A percentile compares a stretch with the other conserved stretches of the same genome.
Conservation (phyloP, 1,284 basidiomycete genomes). For the Sanghuangporus weigelae region DNA sequence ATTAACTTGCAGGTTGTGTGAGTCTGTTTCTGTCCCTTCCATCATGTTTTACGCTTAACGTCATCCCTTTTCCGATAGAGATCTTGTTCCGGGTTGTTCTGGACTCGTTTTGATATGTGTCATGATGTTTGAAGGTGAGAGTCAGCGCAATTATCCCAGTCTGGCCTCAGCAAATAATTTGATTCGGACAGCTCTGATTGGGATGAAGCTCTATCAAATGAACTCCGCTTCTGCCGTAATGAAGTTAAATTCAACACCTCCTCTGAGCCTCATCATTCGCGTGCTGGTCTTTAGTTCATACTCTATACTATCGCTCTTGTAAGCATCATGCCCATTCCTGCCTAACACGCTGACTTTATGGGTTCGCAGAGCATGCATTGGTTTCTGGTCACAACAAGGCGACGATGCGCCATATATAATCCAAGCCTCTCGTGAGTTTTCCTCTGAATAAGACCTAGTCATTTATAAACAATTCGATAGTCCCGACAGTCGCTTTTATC, state of each 20-base stretch:
- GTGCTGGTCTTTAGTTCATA: conserved; percentile 11
- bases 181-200: conserved; percentile 3
- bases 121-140: conserved; percentile 5
- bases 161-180: not conserved
- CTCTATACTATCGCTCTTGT: conserved; percentile 11
- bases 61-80: not conserved
- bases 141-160: not conserved
- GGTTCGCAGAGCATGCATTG: conserved; percentile 11
- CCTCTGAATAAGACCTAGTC: not conserved
- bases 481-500: conserved; percentile 13
- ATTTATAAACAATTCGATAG: not conserved
- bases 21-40: not conserved
- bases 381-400: conserved; percentile 10
- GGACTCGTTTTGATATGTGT: conserved; percentile 5
- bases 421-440: conserved; percentile 13
- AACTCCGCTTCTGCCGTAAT: not conserved
- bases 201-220: conserved; percentile 6
- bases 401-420: conserved; percentile 10
- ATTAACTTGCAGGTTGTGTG: conserved; percentile 12
- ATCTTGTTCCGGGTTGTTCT: conserved; percentile 12
- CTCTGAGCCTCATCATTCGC: not conserved
- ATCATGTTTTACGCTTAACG: not conserved
- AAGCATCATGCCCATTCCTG: not conserved
- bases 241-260: not conserved
- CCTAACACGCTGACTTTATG: not conserved